Percentiles rank a stretch among this genome's conserved stretches.
phyloP scores from a whole-genome alignment of 108 stramenopile species.

The Seminavis robusta region DNA sequence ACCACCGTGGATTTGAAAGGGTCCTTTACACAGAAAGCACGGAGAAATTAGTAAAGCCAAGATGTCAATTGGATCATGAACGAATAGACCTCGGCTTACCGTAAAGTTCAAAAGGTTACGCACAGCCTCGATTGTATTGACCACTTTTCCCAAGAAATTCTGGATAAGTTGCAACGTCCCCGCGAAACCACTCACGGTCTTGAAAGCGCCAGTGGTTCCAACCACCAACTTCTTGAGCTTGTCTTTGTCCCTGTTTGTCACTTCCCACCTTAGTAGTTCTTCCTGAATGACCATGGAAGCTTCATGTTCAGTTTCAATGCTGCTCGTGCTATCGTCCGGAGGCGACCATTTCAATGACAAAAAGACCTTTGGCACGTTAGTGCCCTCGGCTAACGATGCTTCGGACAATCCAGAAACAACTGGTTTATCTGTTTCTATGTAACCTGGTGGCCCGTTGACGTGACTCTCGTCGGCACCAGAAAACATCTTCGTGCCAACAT shows the following conservation, averaged over 20 bases:
- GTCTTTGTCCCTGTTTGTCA: constrained; percentile 28
- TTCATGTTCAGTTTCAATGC: constrained; percentile 23
- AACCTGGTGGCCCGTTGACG: no score
- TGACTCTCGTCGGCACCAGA: no score
- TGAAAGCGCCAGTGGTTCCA: constrained; percentile 68
- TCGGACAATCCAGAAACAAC: no score
- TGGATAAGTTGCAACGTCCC: constrained; percentile 58
- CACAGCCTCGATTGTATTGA: constrained; percentile 62
- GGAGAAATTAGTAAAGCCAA: no score
- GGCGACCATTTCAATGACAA: constrained; percentile 33
- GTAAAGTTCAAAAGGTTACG: constrained; percentile 81
- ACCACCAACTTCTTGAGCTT: constrained; percentile 75
- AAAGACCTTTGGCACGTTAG: constrained; percentile 37
- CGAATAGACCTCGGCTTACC: constrained; percentile 15
- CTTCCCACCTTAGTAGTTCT: constrained; percentile 54
- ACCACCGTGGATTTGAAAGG: constrained; percentile 47
- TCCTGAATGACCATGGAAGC: constrained; percentile 45
- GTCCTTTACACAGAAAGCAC: constrained; percentile 9
- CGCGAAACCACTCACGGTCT: constrained; percentile 53
- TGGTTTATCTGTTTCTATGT: no score
- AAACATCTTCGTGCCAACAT: constrained; percentile 36
- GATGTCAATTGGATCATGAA: not conserved
- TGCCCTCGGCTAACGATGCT: no score
- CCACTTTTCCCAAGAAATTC: constrained; percentile 57
- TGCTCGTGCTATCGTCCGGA: not conserved